A percentile compares a stretch with the other conserved stretches of the same genome.
phyloP scores from a whole-genome alignment of 2,329 filamentous ascomycete genomes.

The Colletotrichum lindemuthianum region DNA sequence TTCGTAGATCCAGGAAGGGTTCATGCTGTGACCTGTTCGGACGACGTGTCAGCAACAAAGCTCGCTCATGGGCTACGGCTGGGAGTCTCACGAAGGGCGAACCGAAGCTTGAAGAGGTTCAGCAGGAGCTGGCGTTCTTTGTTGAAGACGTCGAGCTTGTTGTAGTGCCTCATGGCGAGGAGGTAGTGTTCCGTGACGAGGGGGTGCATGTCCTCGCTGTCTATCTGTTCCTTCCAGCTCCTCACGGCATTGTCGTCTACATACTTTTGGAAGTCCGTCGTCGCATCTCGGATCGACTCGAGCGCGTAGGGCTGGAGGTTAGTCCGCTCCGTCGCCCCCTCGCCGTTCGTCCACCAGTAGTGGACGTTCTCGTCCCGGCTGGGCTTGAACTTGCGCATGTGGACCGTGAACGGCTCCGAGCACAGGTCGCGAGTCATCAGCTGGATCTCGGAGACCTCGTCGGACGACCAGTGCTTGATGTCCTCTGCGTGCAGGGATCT shows the following conservation, averaged over 20 bases:
- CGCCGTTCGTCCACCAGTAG: slow-evolving; percentile 50
- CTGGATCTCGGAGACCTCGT: slow-evolving; percentile 45
- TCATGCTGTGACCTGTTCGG: slow-evolving; percentile 44
- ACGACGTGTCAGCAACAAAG: not conserved
- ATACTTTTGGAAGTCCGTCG: slow-evolving; percentile 48
- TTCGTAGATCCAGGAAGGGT: slow-evolving; percentile 53
- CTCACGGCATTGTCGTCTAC: slow-evolving; percentile 39
- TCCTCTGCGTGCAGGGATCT: slow-evolving; percentile 47
- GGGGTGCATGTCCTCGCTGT: slow-evolving; percentile 8
- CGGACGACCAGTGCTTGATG: slow-evolving; percentile 47
- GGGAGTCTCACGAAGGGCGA: slow-evolving; percentile 55
- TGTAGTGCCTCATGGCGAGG: slow-evolving; percentile 38
- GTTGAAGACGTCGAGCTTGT: not conserved
- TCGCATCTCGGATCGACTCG: slow-evolving; percentile 47
- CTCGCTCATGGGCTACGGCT: not conserved
- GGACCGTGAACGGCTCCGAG: slow-evolving; percentile 47
- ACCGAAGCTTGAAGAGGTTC: slow-evolving; percentile 56
- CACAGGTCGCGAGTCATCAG: slow-evolving; percentile 51
- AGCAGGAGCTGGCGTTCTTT: slow-evolving; percentile 49
- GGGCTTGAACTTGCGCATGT: slow-evolving; percentile 54
- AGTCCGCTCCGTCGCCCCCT: slow-evolving; percentile 38
- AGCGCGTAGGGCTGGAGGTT: slow-evolving; percentile 54
- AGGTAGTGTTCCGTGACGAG: slow-evolving; percentile 32
- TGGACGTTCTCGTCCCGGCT: slow-evolving; percentile 48
- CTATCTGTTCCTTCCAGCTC: slow-evolving; percentile 16